Evolutionary conservation across 306 rosid genomes (phyloP).

Genomic region (Acmispon strigosus): DNA sequence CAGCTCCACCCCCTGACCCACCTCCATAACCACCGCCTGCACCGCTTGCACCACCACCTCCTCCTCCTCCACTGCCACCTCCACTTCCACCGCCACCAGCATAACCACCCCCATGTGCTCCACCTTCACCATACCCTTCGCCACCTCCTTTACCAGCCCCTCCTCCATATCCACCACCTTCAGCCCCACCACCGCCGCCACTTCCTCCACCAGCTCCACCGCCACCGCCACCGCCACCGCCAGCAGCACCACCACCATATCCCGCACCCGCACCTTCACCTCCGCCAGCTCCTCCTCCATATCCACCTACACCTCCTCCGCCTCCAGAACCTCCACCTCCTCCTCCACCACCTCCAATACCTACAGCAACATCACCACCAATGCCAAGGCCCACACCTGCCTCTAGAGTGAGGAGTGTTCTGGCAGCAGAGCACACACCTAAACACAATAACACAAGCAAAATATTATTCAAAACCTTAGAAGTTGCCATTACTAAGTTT

Average conservation of each 20-base stretch:
- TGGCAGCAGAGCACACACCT: constrained; percentile 39
- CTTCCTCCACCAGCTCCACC: constrained; percentile 26
- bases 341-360: constrained; percentile 7
- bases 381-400: background rate
- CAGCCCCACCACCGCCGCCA: constrained; percentile 25
- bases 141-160: constrained; percentile 28
- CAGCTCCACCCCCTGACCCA: constrained; percentile 24
- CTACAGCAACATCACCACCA: constrained; percentile 18
- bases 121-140: constrained; percentile 24
- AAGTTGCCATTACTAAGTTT: constrained; percentile 26
- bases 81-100: background rate
- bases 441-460: constrained; percentile 30
- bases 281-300: constrained; percentile 37
- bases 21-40: constrained; percentile 20
- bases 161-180: constrained; percentile 25
- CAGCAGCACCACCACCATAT: constrained; percentile 16
- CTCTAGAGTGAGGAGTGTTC: constrained; percentile 31
- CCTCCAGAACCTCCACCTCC: constrained; percentile 29
- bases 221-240: background rate
- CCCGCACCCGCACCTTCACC: constrained; percentile 38
- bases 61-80: constrained; percentile 11
- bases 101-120: constrained; percentile 29
- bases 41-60: constrained; percentile 28
- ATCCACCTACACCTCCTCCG: constrained; percentile 19
- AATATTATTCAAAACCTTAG: constrained; percentile 17